Evolutionary conservation across 768 basidiomycete genomes (phyloP).

Genomic region (Podaxis rugospora): DNA sequence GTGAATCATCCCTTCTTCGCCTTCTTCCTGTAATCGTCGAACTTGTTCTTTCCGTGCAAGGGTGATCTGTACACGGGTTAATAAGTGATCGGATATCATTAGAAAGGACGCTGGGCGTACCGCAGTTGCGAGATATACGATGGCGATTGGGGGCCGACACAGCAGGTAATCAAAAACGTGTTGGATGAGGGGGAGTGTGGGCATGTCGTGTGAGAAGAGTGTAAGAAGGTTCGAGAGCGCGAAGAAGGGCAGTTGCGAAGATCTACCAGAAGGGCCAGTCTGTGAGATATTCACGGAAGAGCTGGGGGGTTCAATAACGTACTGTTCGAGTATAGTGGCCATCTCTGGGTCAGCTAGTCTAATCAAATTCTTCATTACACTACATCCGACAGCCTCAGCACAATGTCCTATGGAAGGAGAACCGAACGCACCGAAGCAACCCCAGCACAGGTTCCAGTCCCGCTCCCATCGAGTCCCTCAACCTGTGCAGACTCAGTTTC

Average conservation of each 20-base stretch:
- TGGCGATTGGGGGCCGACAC: constrained; percentile 72
- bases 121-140: constrained; percentile 80
- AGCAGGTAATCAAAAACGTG: constrained; percentile 90
- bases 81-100: neutral
- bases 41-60: constrained; percentile 70
- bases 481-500: constrained; percentile 70
- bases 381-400: constrained; percentile 21
- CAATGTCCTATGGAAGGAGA: neutral
- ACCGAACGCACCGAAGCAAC: constrained; percentile 51
- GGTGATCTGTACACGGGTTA: constrained; percentile 48
- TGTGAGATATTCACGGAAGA: neutral
- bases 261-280: constrained; percentile 31
- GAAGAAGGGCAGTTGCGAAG: constrained; percentile 80
- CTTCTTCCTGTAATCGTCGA: constrained; percentile 53
- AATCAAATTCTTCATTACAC: constrained; percentile 72
- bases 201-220: constrained; percentile 88
- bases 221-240: constrained; percentile 89
- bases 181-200: constrained; percentile 85
- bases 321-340: constrained; percentile 67
- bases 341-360: constrained; percentile 66
- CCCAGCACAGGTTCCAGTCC: constrained; percentile 85
- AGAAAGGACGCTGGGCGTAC: constrained; percentile 37
- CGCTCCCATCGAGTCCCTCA: constrained; percentile 86
- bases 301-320: constrained; percentile 17
- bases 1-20: constrained; percentile 81